Evolutionary conservation across 2,329 filamentous ascomycete genomes (phyloP).

Genomic region (Aspergillus sclerotialis): DNA sequence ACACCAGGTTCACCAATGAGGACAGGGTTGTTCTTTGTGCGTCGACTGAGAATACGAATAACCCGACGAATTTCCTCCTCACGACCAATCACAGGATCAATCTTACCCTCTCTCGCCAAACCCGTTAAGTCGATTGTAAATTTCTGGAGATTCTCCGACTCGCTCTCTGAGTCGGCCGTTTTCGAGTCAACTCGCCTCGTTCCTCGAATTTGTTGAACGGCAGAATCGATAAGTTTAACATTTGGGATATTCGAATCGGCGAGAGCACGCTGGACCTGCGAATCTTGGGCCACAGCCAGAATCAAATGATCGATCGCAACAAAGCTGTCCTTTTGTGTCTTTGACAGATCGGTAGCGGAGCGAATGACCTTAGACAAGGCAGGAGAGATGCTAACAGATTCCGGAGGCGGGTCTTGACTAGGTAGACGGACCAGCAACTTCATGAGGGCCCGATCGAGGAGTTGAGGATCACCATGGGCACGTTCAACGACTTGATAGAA

Average conservation of each 20-base stretch:
- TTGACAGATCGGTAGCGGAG: constrained; percentile 80
- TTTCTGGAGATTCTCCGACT: constrained; percentile 93
- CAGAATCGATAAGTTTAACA: constrained; percentile 78
- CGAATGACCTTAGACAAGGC: constrained; percentile 75
- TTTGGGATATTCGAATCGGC: constrained; percentile 89
- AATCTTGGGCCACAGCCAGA: constrained; percentile 72
- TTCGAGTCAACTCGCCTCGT: constrained; percentile 93
- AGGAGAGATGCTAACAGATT: constrained; percentile 75
- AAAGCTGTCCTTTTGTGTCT: constrained; percentile 94
- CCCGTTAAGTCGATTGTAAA: constrained; percentile 99
- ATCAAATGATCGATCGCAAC: constrained; percentile 95
- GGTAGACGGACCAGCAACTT: constrained; percentile 84
- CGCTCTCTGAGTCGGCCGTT: constrained; percentile 83
- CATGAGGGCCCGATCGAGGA: constrained; percentile 83
- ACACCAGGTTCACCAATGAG: constrained; percentile 97
- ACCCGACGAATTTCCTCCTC: constrained; percentile 94
- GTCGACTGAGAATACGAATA: constrained; percentile 80
- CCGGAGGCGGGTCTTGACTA: constrained; percentile 90
- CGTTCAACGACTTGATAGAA: constrained; percentile 93
- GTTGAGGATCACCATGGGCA: constrained; percentile 85
- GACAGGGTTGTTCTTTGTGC: constrained; percentile 98
- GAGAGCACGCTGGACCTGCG: constrained; percentile 63
- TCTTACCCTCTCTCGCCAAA: constrained; percentile 93
- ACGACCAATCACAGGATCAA: constrained; percentile 92
- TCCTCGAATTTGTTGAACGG: constrained; percentile 85